Base-by-base conservation (phyloP, 345 rosid genomes). In the Citrus trifoliata region DNA sequence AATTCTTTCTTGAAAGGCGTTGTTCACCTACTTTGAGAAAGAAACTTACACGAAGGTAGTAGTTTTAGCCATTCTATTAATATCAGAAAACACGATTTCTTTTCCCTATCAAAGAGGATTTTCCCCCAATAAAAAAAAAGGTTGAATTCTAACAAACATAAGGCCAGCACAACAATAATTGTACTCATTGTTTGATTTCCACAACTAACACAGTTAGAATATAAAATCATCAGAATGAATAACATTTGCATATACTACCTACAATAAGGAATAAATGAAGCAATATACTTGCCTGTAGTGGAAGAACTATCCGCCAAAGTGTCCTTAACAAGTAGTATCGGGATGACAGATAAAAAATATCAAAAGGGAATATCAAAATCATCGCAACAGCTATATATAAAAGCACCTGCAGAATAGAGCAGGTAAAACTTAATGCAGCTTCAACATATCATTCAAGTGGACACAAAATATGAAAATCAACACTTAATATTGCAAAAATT, bases 251-350 rank as follows among this genome's bases (percentile, higher is more conserved):
- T 78, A 56, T 40, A 46, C 61, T 70, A 65, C 24, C 46, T n/a
- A 61, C 62, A 22, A 40, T 9, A 35, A 53, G 22, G 65, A 46
- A 82, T 62, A 64, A 75, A 22, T 64, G 59, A 73, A 82, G 74
- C 18, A 28, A 30, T 2, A 65, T 62, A 76, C 89, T 65, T 80
- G 81, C 99, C 94, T 96, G 97, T 66, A 94, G 80, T 0, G 99
- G 98, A 79, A 96, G 88, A 83, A 90, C 85, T 82, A 96, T 90
- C 80, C 98, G 88, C 97, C 93, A 89, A 77, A 96, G 84, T 65
- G 98, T 93, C 90, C 95, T 91, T 51, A 94, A 78, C 83, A 96
- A 87, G 88, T 83, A 94, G 88, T 91, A 88, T 30, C 98, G 98
- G 21, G 98, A 85, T 56, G 94, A 83, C 80, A 93, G 83, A 81